Base-by-base conservation (phyloP, 805 yeast species). In the Starmera caribaea region DNA sequence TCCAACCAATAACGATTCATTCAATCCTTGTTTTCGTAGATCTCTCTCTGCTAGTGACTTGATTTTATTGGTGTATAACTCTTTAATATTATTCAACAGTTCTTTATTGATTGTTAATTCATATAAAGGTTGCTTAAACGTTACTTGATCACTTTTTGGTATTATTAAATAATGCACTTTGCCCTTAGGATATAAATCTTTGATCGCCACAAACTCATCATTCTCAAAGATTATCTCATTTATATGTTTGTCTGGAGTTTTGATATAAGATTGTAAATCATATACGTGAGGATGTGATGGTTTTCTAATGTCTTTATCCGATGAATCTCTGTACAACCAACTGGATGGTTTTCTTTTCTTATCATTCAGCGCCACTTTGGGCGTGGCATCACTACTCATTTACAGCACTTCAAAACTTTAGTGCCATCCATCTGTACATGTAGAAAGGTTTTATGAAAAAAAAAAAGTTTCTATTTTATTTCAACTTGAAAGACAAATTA, bases 131-230 rank as follows among this genome's bases (percentile, higher is more conserved):
- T 73, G 73, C 27, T 50, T 41, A 12, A 47, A 54, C 2, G 84
- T 68, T 15, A 71, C 43, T 11, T 47, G 34, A 0, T 44, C 43
- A 38, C 63, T 60, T 45, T 77, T 61, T 1, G 92, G 88, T 29
- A 84, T 55, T 1, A 85, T 60, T 35, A 84, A 61, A 42, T 66
- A 69, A 56, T 84, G 95, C 30, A 72, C 59, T 4, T 59, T 42
- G 0, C 88, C 62, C 54, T 84, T 84, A 5, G 89, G 85, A 51
- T 63, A 84, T 27, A 52, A 54, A 53, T 84, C 95, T 32, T 59
- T 57, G 11, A 84, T 63, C 4, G 83, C 73, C 3, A 75, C 70
- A 12, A 68, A 78, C 30, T 71, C 58, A 0, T 68, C 70, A 42
- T 82, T 82, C 39, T 59, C 54, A 44, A 55, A 73, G 1, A 78